Conservation (phyloP, 2,329 filamentous ascomycete species). For the Berkeleyomyces basicola region DNA sequence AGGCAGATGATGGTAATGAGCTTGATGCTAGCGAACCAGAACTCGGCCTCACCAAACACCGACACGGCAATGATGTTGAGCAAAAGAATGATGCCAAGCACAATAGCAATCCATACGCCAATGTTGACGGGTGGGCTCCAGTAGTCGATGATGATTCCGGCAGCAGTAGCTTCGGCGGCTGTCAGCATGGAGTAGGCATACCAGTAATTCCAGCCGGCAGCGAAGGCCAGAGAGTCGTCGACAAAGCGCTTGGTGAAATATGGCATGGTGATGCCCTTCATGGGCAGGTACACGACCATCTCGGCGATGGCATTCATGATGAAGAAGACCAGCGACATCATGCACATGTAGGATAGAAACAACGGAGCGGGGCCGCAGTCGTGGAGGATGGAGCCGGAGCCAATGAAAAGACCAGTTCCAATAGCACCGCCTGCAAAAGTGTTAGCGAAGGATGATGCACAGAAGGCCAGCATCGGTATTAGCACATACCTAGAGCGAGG, state of each 20-base stretch:
- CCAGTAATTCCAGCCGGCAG: slow-evolving; percentile 45
- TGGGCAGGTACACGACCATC: slow-evolving; percentile 37
- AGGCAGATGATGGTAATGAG: slow-evolving; percentile 41
- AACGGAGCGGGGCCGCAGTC: slow-evolving; percentile 46
- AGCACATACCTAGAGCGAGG: slow-evolving; percentile 31
- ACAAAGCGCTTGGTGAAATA: slow-evolving; percentile 40
- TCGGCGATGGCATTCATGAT: slow-evolving; percentile 39
- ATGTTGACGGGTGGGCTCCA: slow-evolving; percentile 37
- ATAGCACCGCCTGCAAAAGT: slow-evolving; percentile 30
- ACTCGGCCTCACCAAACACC: slow-evolving; percentile 45
- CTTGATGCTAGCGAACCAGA: slow-evolving; percentile 45
- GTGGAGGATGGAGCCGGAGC: slow-evolving; percentile 39
- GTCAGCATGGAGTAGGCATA: slow-evolving; percentile 43
- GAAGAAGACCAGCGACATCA: slow-evolving; percentile 37
- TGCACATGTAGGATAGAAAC: slow-evolving; percentile 48
- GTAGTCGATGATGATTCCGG: slow-evolving; percentile 41
- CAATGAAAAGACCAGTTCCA: slow-evolving; percentile 48
- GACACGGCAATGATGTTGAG: slow-evolving; percentile 41
- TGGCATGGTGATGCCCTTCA: slow-evolving; percentile 39
- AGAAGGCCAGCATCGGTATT: neutral
- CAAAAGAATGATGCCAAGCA: slow-evolving; percentile 34
- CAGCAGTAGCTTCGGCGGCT: slow-evolving; percentile 40
- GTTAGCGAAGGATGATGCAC: neutral
- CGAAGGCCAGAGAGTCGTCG: slow-evolving; percentile 38
- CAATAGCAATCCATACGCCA: slow-evolving; percentile 43